A percentile compares a stretch with the other conserved stretches of the same genome.
phyloP scores from a whole-genome alignment of 768 basidiomycete genomes.

The Mycena amicta region DNA sequence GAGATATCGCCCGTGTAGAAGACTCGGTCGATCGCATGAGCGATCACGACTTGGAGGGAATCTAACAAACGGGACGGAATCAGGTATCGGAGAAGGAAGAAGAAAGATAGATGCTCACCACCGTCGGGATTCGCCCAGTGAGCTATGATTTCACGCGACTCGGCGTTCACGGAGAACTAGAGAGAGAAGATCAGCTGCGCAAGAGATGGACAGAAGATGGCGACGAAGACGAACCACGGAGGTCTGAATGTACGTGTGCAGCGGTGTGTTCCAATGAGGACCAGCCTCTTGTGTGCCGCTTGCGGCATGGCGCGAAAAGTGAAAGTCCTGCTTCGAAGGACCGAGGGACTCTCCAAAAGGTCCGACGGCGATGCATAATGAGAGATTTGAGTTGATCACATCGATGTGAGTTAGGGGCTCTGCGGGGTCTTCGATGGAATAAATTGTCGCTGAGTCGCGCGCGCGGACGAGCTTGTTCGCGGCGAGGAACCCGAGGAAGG shows the following conservation, averaged over 20 bases:
- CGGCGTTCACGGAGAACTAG: constrained; percentile 23
- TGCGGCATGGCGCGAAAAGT: constrained; percentile 1
- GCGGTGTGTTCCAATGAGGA: constrained; percentile 3
- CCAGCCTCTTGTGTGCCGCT: neutral
- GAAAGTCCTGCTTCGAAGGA: constrained; percentile 1
- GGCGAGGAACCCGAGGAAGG: constrained; percentile 20
- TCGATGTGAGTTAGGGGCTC: constrained; percentile 17
- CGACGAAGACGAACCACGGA: too few species aligned
- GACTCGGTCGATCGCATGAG: constrained; percentile 20
- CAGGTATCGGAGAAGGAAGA: neutral
- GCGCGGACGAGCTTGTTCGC: constrained; percentile 11
- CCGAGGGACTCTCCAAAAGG: constrained; percentile 10
- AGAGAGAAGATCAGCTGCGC: neutral
- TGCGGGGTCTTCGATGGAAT: constrained; percentile 10
- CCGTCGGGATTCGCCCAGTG: constrained; percentile 27
- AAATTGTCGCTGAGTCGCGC: constrained; percentile 9
- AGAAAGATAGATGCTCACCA: constrained; percentile 9
- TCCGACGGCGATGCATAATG: constrained; percentile 6
- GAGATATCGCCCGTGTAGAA: constrained; percentile 27
- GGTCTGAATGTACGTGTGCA: constrained; percentile 17
- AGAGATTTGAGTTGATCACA: constrained; percentile 4
- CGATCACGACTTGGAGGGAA: constrained; percentile 18
- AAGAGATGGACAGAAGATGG: constrained; percentile 21
- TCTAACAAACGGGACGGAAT: constrained; percentile 1
- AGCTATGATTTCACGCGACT: constrained; percentile 23